Evolutionary conservation across 169 alveolate species (phyloP), one percentile per base, ranked within the genome.

Genomic region (Neospora caninum): DNA sequence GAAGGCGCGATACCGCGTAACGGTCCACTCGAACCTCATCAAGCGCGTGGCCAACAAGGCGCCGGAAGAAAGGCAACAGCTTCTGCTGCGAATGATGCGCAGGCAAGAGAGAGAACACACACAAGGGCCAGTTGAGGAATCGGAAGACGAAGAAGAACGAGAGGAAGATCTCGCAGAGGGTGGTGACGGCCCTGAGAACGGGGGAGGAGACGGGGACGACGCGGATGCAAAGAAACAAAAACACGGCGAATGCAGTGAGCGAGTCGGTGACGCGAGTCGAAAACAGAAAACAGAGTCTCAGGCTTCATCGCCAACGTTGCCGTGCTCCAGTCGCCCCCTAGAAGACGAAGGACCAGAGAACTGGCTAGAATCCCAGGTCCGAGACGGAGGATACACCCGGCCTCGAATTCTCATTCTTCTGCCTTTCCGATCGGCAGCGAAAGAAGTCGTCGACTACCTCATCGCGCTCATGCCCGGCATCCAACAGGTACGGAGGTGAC

Each of bases 381-480:
- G 98, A 82, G 97, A 97, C 54, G 97, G 97, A 70, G 98, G 98
- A 36, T 97, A 96, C 80, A 96, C 98, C n/a, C 91, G 98, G 41
- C 98, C 98, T 4, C 95, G 97, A 29, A 98, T 97, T 58, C 92
- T 97, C 73, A 70, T 97, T 43, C 94, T 97, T n/a, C 94, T 96
- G 36, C 98, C 98, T 25, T 95, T 96, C 36, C 94, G 96, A 45
- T 96, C 96, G 64, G 94, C 95, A 34, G 98, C 98, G 31, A 91
- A 94, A 39, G 96, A 96, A 13, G 41, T 95, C 69, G 97, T 97
- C 64, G 95, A 97, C 54, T 88, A 89, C 70, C 84, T 97, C 38
- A 84, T 95, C 10, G 73, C 86, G n/a, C 45, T 97, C 54, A 41
- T 95, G 34, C 97, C 98, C 9, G 45, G 69, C 10, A 39, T 16